These are phyloP conservation scores for Fomitiporia mediterranea DNA, from an alignment of 1,284 basidiomycete genomes.

Conservation along the genomic window DNA sequence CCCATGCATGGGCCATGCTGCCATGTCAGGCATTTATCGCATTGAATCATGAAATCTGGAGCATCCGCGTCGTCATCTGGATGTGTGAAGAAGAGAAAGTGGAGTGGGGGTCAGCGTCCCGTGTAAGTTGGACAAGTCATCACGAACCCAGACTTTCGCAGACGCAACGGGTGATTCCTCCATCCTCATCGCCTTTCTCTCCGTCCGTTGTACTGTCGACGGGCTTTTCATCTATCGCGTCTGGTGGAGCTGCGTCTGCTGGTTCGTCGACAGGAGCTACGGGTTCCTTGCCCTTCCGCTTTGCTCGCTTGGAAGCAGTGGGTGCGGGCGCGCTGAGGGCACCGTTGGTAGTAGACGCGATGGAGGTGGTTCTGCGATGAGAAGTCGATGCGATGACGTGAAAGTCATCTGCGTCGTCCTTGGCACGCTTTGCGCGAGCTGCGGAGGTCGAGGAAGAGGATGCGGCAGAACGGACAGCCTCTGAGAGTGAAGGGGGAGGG, in stretches of 20 bases:
- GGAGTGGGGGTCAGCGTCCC: constrained; percentile 14
- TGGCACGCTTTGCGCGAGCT: constrained; percentile 55
- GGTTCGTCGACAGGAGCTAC: constrained; percentile 26
- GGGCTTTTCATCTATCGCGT: constrained; percentile 10
- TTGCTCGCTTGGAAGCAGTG: constrained; percentile 39
- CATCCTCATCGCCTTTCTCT: constrained; percentile 64
- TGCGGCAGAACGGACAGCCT: constrained; percentile 28
- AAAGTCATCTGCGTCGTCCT: constrained; percentile 66
- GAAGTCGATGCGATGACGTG: constrained; percentile 37
- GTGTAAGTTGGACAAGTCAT: constrained; percentile 21
- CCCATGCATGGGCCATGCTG: constrained; percentile 98
- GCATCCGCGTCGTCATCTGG: constrained; percentile 75
- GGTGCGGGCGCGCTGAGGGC: constrained; percentile 37
- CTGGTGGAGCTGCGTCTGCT: constrained; percentile 20
- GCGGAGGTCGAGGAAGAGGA: constrained; percentile 41
- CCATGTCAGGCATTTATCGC: constrained; percentile 97
- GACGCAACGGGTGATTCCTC: constrained; percentile 88
- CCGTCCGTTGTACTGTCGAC: constrained; percentile 14
- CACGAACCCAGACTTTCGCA: constrained; percentile 84
- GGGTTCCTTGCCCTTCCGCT: constrained; percentile 50
- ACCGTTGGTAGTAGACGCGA: constrained; percentile 38
- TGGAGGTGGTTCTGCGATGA: constrained; percentile 17
- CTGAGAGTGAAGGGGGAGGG: constrained; percentile 11
- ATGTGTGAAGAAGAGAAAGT: constrained; percentile 28
- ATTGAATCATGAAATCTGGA: constrained; percentile 95